Percentiles rank a stretch among this genome's conserved stretches.
These are phyloP conservation scores for Dactylis glomerata DNA, from an alignment of 176 grass and related monocot species.

Conservation along the genomic window DNA sequence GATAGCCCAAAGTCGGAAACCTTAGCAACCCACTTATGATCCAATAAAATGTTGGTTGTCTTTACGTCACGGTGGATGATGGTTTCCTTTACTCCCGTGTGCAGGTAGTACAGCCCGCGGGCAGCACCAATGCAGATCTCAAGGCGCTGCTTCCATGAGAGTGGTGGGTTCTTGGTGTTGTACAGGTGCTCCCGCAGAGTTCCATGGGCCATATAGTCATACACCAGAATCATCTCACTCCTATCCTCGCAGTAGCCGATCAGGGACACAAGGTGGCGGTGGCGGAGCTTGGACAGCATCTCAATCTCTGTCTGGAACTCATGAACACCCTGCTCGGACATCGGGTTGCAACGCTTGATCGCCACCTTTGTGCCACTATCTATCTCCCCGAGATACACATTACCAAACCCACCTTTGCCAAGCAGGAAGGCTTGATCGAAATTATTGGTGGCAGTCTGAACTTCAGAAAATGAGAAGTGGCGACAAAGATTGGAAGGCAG, in stretches of 20 bases:
- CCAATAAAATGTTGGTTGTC: conserved; percentile 67
- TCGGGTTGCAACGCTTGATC: conserved; percentile 69
- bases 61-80: conserved; percentile 83
- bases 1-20: conserved; percentile 76
- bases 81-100: conserved; percentile 58
- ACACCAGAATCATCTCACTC: conserved; percentile 74
- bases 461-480: conserved; percentile 57
- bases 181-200: conserved; percentile 64
- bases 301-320: conserved; percentile 81
- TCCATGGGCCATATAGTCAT: conserved; percentile 70
- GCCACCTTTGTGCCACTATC: conserved; percentile 63
- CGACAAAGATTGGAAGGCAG: conserved; percentile 56
- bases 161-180: conserved; percentile 40
- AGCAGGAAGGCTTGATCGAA: conserved; percentile 59
- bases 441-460: conserved; percentile 50
- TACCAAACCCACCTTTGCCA: conserved; percentile 72
- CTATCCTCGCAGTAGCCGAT: conserved; percentile 74
- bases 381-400: conserved; percentile 62
- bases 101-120: conserved; percentile 61
- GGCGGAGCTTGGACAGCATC: conserved; percentile 67
- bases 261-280: conserved; percentile 68
- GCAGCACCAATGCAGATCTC: conserved; percentile 77
- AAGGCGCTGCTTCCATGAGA: conserved; percentile 69
- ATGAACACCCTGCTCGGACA: conserved; percentile 56
- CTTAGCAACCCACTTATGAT: conserved; percentile 72